Percentiles rank a stretch among this genome's conserved stretches.
phyloP scores from a whole-genome alignment of 2,329 filamentous ascomycete genomes.

The Hortaea sp. region DNA sequence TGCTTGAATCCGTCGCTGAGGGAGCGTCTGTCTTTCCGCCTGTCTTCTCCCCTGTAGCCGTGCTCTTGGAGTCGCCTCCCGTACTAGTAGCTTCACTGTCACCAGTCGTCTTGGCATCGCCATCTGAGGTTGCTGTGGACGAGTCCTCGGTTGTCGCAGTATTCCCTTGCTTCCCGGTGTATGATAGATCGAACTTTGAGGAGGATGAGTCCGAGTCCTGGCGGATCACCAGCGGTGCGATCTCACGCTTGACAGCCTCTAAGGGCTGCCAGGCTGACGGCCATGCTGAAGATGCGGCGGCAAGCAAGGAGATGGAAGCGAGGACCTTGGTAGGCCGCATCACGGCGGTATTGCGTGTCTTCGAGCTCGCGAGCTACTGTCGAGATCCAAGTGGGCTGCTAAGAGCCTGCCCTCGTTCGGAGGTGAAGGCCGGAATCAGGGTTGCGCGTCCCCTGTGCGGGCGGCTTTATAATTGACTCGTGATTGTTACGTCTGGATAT shows the following conservation, averaged over 20 bases:
- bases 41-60: conserved; percentile 8
- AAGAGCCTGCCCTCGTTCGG: no score
- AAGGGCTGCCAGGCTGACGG: conserved; percentile 17
- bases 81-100: conserved; percentile 11
- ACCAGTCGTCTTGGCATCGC: conserved; percentile 9
- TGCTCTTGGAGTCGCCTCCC: conserved; percentile 1
- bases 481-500: no score
- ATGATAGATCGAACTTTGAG: conserved; percentile 13
- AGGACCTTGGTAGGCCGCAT: conserved; percentile 26
- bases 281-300: conserved; percentile 21
- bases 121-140: conserved; percentile 4
- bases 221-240: conserved; percentile 18
- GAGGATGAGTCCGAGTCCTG: conserved; percentile 8
- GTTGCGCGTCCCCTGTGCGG: no score
- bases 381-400: no score
- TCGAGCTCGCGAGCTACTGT: no score
- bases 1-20: conserved; percentile 3
- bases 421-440: no score
- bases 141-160: conserved; percentile 16
- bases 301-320: conserved; percentile 21
- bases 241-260: conserved; percentile 17
- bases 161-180: conserved; percentile 12
- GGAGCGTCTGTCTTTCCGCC: not conserved
- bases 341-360: conserved; percentile 3
- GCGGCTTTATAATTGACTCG: no score